Conservation (phyloP, 805 yeast genomes). For the Maudiozyma saulgeensis region DNA sequence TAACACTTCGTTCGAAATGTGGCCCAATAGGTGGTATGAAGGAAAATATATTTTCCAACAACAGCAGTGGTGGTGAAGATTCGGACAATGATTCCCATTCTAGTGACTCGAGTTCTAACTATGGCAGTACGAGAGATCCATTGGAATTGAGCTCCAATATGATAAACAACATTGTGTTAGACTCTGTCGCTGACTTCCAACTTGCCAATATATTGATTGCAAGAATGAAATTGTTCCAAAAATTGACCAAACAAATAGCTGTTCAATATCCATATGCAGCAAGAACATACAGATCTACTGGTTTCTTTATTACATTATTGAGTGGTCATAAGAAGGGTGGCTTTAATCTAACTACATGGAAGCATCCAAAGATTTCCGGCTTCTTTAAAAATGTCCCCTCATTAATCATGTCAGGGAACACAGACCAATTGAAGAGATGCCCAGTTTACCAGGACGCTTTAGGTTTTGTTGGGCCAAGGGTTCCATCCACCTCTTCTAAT, state of each 20-base stretch:
- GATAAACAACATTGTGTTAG: constrained; percentile 23
- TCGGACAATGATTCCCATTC: constrained; percentile 9
- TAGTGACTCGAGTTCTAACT: constrained; percentile 3
- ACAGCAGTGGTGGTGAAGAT: constrained; percentile 24
- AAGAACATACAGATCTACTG: constrained; percentile 52
- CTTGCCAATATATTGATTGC: constrained; percentile 31
- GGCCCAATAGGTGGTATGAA: constrained; percentile 33
- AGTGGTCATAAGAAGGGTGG: constrained; percentile 15
- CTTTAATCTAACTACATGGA: constrained; percentile 8
- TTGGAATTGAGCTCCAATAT: constrained; percentile 21
- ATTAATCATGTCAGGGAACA: constrained; percentile 24
- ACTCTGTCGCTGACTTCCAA: constrained; percentile 31
- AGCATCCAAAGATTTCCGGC: constrained; percentile 22
- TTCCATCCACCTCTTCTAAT: constrained; percentile 5
- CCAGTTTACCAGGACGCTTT: constrained; percentile 32
- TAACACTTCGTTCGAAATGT: constrained; percentile 40
- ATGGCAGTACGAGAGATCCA: constrained; percentile 7
- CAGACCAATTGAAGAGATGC: constrained; percentile 28
- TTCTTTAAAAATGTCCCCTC: constrained; percentile 28
- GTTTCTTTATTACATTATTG: constrained; percentile 33
- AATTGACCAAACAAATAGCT: constrained; percentile 39
- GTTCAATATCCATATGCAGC: constrained; percentile 56
- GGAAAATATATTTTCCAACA: constrained; percentile 19
- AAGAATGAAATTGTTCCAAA: constrained; percentile 36
- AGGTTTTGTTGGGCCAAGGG: constrained; percentile 22